Conservation (phyloP, 2,329 filamentous ascomycete genomes). For the Phaeoacremonium minimum region DNA sequence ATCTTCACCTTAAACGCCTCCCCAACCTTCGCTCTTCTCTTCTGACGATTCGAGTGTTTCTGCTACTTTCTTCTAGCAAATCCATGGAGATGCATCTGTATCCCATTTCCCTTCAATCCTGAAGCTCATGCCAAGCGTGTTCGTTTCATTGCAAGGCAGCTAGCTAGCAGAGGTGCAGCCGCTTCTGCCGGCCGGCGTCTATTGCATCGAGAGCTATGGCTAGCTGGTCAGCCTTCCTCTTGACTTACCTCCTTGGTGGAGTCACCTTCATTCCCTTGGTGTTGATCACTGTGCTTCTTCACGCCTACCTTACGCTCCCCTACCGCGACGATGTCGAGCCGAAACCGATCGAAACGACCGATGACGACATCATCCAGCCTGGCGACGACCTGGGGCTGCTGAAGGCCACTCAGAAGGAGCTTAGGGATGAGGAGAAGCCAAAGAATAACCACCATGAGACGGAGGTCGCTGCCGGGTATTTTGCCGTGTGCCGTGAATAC, state of each 20-base stretch:
- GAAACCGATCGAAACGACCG: slow-evolving; percentile 19
- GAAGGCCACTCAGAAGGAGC: slow-evolving; percentile 52
- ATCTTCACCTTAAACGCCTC: too few species aligned
- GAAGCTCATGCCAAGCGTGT: too few species aligned
- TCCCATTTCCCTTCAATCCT: too few species aligned
- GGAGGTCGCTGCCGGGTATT: slow-evolving; percentile 86
- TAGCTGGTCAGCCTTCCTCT: slow-evolving; percentile 54
- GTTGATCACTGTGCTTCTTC: slow-evolving; percentile 53
- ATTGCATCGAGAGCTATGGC: slow-evolving; percentile 35
- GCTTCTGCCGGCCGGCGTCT: not conserved
- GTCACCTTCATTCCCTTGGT: slow-evolving; percentile 81
- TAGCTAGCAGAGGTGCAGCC: not conserved
- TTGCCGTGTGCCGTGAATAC: slow-evolving; percentile 92
- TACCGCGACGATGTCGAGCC: slow-evolving; percentile 34
- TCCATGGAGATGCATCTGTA: too few species aligned
- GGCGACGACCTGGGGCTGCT: slow-evolving; percentile 63
- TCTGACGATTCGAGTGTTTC: too few species aligned
- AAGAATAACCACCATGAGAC: slow-evolving; percentile 51
- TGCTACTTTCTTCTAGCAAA: too few species aligned
- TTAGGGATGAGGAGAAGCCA: slow-evolving; percentile 58
- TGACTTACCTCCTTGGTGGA: slow-evolving; percentile 80
- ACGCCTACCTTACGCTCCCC: slow-evolving; percentile 68
- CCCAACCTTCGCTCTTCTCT: too few species aligned
- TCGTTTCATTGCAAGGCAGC: too few species aligned
- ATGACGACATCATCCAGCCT: slow-evolving; percentile 46